These are phyloP conservation scores for Rhizophagus clarus DNA, from an alignment of 192 early-diverging fungal genomes.

Conservation along the genomic window DNA sequence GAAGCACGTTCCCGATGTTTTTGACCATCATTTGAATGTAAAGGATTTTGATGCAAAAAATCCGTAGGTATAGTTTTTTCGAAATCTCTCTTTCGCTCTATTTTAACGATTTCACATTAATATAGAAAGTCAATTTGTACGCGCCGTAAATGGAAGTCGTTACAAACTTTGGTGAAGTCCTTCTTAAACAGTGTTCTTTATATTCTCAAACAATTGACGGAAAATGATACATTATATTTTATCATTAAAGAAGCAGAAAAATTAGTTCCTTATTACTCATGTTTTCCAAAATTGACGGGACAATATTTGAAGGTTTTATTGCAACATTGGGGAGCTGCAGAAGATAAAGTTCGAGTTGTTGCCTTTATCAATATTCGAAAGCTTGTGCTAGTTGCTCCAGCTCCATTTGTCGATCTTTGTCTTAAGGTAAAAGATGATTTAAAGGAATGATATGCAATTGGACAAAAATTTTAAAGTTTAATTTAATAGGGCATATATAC, in stretches of 20 bases:
- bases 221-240: conserved; percentile 81
- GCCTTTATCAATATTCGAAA: conserved; percentile 84
- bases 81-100: not conserved
- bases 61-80: not conserved
- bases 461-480: not conserved
- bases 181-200: conserved; percentile 75
- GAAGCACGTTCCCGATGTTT: conserved; percentile 65
- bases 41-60: conserved; percentile 31
- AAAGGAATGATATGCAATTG: not conserved
- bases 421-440: conserved; percentile 34
- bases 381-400: conserved; percentile 53
- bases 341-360: conserved; percentile 68
- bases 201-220: conserved; percentile 82
- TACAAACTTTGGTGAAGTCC: conserved; percentile 81
- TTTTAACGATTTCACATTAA: not conserved
- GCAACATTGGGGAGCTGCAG: conserved; percentile 52
- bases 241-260: conserved; percentile 82
- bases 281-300: conserved; percentile 79
- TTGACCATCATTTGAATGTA: conserved; percentile 67
- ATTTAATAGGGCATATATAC: conserved; percentile 75
- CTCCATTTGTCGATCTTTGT: conserved; percentile 35
- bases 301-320: conserved; percentile 75
- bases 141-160: conserved; percentile 67
- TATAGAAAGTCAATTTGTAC: conserved; percentile 43
- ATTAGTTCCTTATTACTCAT: conserved; percentile 73